Percentiles rank a stretch among this genome's conserved stretches.
Conservation (phyloP, 495 filamentous ascomycete genomes). For the Baudoinia panamericana region DNA sequence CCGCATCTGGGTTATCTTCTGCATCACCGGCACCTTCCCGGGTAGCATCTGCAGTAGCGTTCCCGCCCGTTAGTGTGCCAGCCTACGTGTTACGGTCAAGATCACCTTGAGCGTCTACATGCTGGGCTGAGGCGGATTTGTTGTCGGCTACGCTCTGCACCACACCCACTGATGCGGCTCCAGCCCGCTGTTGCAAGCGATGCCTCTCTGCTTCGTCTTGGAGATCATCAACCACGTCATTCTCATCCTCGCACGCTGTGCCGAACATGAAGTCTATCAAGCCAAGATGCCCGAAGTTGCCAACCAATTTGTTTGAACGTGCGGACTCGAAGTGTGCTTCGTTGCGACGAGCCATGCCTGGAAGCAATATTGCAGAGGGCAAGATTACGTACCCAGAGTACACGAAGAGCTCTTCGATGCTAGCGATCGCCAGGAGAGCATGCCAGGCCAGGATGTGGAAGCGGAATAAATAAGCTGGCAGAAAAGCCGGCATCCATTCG, state of each 20-base stretch:
- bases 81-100: background rate
- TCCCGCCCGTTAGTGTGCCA: background rate
- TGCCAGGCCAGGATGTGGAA: slow-evolving; percentile 73
- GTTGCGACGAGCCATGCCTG: slow-evolving; percentile 56
- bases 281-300: slow-evolving; percentile 70
- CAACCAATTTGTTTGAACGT: slow-evolving; percentile 37
- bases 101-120: background rate
- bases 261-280: slow-evolving; percentile 63
- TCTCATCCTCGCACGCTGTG: slow-evolving; percentile 42
- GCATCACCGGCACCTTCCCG: background rate
- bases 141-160: background rate
- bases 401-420: slow-evolving; percentile 62
- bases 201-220: slow-evolving; percentile 48
- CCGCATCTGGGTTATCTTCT: background rate
- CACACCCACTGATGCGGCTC: slow-evolving; percentile 23
- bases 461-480: slow-evolving; percentile 51
- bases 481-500: slow-evolving; percentile 58
- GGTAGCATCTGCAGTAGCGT: background rate
- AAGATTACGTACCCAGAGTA: slow-evolving; percentile 66
- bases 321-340: slow-evolving; percentile 42
- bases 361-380: slow-evolving; percentile 57
- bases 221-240: slow-evolving; percentile 43
- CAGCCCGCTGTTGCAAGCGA: slow-evolving; percentile 37
- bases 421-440: slow-evolving; percentile 51
- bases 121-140: background rate